A percentile compares a stretch with the other conserved stretches of the same genome.
phyloP scores from a whole-genome alignment of 208 protist species.

The Acanthamoeba polyphaga region DNA sequence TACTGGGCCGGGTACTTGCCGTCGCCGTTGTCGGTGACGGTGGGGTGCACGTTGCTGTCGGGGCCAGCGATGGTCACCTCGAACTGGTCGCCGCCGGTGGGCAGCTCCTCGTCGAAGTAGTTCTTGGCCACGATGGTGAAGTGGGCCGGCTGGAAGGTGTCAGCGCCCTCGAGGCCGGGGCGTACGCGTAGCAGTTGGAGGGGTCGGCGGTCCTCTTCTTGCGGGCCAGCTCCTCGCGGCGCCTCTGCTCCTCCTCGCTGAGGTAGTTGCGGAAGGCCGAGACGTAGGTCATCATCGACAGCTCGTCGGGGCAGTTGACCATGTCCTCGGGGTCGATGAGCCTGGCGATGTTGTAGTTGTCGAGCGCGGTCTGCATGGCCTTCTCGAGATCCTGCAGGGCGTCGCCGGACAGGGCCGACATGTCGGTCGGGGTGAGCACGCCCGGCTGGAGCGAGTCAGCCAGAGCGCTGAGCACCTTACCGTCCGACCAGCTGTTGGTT shows the following conservation, averaged over 20 bases:
- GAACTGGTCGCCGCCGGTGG: slow-evolving; percentile 85
- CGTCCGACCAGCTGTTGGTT: slow-evolving; percentile 78
- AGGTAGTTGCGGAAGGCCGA: slow-evolving; percentile 83
- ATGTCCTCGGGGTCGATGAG: slow-evolving; percentile 82
- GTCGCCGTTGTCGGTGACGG: slow-evolving; percentile 85
- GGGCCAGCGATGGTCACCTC: slow-evolving; percentile 78
- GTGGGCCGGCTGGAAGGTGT: slow-evolving; percentile 73
- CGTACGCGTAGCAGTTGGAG: slow-evolving; percentile 73
- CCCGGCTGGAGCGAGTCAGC: slow-evolving; percentile 82
- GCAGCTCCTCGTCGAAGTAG: slow-evolving; percentile 82
- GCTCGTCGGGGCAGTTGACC: slow-evolving; percentile 82
- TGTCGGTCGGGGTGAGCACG: slow-evolving; percentile 70
- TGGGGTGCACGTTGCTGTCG: slow-evolving; percentile 78
- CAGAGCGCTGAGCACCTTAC: slow-evolving; percentile 79
- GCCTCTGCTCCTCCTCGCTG: slow-evolving; percentile 74
- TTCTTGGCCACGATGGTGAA: slow-evolving; percentile 86
- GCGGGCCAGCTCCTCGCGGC: slow-evolving; percentile 73
- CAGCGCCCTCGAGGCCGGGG: slow-evolving; percentile 76
- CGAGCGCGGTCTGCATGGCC: slow-evolving; percentile 80
- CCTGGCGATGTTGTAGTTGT: slow-evolving; percentile 76
- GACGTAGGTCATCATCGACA: slow-evolving; percentile 87
- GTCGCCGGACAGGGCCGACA: slow-evolving; percentile 75
- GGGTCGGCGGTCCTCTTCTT: slow-evolving; percentile 76
- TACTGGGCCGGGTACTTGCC: slow-evolving; percentile 86
- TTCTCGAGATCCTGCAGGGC: slow-evolving; percentile 78